phyloP scores from a whole-genome alignment of 768 basidiomycete genomes.

The Mycena sanguinolenta region DNA sequence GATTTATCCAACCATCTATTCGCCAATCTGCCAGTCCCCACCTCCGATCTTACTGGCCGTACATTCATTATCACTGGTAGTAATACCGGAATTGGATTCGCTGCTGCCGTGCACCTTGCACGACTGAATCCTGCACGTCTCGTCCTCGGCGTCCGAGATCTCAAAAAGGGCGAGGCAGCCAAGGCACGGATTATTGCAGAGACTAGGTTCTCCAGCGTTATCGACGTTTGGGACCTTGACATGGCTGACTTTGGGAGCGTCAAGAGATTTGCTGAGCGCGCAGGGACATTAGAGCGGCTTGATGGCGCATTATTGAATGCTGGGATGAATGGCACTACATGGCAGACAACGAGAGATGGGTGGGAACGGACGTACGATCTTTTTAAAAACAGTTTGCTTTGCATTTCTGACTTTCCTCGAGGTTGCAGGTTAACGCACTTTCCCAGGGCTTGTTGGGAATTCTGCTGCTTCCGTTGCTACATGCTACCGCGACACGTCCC shows the following conservation, averaged over 20 bases:
- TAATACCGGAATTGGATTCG: conserved; percentile 5
- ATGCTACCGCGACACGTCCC: not conserved
- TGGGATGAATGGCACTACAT: not conserved
- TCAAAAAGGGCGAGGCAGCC: not conserved
- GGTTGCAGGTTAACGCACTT: conserved; percentile 7
- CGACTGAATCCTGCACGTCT: not conserved
- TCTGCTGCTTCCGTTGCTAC: not conserved
- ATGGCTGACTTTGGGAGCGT: conserved; percentile 5
- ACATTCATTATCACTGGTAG: not conserved
- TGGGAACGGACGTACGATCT: not conserved
- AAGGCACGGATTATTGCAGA: not conserved
- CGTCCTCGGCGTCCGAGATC: not conserved
- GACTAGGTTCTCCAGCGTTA: not conserved
- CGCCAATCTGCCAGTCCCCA: not conserved
- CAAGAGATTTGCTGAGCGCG: not conserved
- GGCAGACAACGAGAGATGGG: not conserved
- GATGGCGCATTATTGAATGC: conserved; percentile 2
- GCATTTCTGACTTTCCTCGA: not conserved
- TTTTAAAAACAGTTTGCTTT: too few relatives aligned
- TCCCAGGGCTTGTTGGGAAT: not conserved
- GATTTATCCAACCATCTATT: not conserved
- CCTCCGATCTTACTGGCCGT: not conserved
- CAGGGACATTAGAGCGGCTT: not conserved
- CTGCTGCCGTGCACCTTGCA: not conserved
- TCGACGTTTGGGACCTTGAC: not conserved